Evolutionary conservation across 179 eudicot genomes (phyloP), one percentile per base, ranked within the genome.

Genomic region (Vitellaria paradoxa): DNA sequence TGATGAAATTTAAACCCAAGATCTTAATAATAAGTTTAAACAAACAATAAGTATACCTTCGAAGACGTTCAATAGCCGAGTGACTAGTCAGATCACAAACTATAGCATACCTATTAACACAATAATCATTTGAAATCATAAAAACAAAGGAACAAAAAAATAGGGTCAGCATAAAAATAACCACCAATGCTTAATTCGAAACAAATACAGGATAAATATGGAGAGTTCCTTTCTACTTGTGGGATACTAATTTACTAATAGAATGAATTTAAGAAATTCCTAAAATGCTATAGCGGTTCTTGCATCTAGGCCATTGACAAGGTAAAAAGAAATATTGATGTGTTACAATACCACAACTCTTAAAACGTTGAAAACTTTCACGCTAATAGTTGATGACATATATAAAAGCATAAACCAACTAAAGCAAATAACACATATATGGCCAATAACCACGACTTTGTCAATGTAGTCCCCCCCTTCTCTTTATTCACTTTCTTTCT

Each of bases 51-150:
- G 77, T 62, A 68, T 70, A 93, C 98, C 98, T 94, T 76, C 98
- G 88, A 21, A 94, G 86, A 76, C 97, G 98, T 47, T 94, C 96
- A 82, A 92, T 85, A 18, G 94, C 97, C 18, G 91, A 84, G 72
- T 76, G 81, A 78, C 82, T 88, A 72, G 83, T 88, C 89, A 92
- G 73, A 85, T 92, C 97, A 79, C 98, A 92, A 5, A 77, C 96
- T 69, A 94, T 82, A 9, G 98, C 98, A 81, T 93, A 93, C 87
- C 98, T 93, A 80, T 50, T 67, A 84, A 70, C 60, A 81, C 10
- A 63, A 69, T 21, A 79, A 77, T 37, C 49, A 73, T 24, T 59
- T 64, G 42, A 15, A 72, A 68, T 76, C 65, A 57, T 45, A 17
- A 37, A 75, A 46, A 57, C 1, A 74, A 4, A 74, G n/a, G 57